phyloP scores from a whole-genome alignment of 2,329 filamentous ascomycete genomes.

The Aspergillus calidoustus region DNA sequence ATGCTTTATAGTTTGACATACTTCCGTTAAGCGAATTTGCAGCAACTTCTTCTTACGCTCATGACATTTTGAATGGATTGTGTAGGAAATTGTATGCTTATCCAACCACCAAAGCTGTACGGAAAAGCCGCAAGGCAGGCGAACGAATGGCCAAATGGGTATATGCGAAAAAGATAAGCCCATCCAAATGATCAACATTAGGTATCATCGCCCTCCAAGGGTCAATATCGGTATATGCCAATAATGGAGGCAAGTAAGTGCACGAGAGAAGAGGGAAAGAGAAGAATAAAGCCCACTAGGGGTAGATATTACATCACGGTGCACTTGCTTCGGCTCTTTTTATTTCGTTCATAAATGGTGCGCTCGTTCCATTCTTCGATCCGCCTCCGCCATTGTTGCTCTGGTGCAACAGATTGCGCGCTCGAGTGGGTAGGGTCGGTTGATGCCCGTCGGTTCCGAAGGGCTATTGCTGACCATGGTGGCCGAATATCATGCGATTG shows the following conservation, averaged over 20 bases:
- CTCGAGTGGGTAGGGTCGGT: slow-evolving; percentile 39
- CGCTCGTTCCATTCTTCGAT: slow-evolving; percentile 47
- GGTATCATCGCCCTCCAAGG: slow-evolving; percentile 12
- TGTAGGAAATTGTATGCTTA: not conserved
- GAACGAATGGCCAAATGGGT: slow-evolving; percentile 8
- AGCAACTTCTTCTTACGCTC: not conserved
- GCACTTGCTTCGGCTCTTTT: slow-evolving; percentile 40
- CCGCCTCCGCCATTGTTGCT: slow-evolving; percentile 43
- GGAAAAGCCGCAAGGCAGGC: not conserved
- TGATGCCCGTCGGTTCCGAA: slow-evolving; percentile 34
- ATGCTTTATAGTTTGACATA: not conserved
- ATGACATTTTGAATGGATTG: not conserved
- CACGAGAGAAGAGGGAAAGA: slow-evolving; percentile 1
- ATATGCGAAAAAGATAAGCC: slow-evolving; percentile 2
- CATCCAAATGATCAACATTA: slow-evolving; percentile 9
- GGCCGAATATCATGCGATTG: slow-evolving; percentile 27
- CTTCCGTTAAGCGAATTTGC: not conserved
- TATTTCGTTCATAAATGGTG: slow-evolving; percentile 42
- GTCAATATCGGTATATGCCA: slow-evolving; percentile 19
- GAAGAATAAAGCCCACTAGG: not conserved
- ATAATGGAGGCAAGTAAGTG: not conserved
- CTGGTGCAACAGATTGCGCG: slow-evolving; percentile 32
- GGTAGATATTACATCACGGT: slow-evolving; percentile 38
- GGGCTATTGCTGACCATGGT: slow-evolving; percentile 15
- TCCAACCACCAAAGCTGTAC: not conserved